Conservation (phyloP, 2,329 filamentous ascomycete genomes). For the Neofusicoccum umdonicola region DNA sequence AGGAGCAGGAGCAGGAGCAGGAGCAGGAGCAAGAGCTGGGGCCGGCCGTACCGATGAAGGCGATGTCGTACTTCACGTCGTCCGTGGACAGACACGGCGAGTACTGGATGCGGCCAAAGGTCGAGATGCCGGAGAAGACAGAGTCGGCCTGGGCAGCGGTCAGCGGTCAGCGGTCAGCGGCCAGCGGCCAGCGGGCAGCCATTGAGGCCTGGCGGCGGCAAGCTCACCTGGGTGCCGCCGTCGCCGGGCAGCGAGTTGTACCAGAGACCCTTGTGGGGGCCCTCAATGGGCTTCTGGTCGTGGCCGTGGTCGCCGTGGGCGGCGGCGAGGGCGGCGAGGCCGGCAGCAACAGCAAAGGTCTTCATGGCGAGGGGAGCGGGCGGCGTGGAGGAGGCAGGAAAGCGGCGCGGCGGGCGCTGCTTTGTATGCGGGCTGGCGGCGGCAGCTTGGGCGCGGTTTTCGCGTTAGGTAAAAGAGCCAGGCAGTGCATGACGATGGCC, state of each 20-base stretch:
- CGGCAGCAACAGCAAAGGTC: slow-evolving; percentile 23
- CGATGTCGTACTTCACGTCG: slow-evolving; percentile 75
- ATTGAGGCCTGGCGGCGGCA: neutral
- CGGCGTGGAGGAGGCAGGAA: neutral
- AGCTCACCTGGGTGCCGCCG: slow-evolving; percentile 73
- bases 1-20: neutral
- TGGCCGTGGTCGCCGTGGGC: slow-evolving; percentile 60
- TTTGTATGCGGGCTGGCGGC: slow-evolving; percentile 3
- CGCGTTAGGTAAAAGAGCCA: slow-evolving; percentile 7
- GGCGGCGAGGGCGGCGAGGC: slow-evolving; percentile 51
- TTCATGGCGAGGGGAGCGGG: neutral
- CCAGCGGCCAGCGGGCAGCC: neutral
- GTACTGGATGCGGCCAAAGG: slow-evolving; percentile 78
- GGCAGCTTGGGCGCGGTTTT: neutral
- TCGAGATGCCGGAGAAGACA: slow-evolving; percentile 84
- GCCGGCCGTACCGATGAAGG: slow-evolving; percentile 65
- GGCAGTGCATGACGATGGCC: neutral
- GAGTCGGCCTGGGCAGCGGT: slow-evolving; percentile 66
- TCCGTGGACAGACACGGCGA: slow-evolving; percentile 70
- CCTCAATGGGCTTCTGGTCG: slow-evolving; percentile 59
- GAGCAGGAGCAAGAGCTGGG: slow-evolving; percentile 55
- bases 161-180: neutral
- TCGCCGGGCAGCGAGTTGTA: slow-evolving; percentile 81
- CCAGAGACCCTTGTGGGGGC: slow-evolving; percentile 74
- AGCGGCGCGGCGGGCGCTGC: neutral